Evolutionary conservation across 768 basidiomycete genomes (phyloP).

Genomic region (Serendipita sp.): DNA sequence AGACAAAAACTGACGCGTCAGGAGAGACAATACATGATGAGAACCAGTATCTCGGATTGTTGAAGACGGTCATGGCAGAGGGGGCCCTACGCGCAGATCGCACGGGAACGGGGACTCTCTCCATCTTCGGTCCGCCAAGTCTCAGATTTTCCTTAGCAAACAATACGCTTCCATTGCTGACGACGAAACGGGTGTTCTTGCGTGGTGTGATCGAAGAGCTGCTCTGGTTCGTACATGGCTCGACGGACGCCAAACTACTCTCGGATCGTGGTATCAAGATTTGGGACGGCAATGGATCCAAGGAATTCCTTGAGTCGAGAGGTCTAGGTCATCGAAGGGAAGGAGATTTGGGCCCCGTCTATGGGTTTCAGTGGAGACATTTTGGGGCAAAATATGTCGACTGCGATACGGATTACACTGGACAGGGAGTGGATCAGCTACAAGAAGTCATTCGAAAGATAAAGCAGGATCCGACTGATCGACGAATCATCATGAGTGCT

Average conservation of each 20-base stretch:
- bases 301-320: constrained; percentile 67
- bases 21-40: constrained; percentile 47
- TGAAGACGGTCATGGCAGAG: constrained; percentile 50
- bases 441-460: constrained; percentile 81
- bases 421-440: constrained; percentile 85
- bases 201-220: constrained; percentile 88
- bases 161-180: constrained; percentile 68
- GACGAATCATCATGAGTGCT: constrained; percentile 84
- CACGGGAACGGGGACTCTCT: constrained; percentile 86
- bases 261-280: constrained; percentile 78
- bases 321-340: constrained; percentile 73
- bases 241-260: constrained; percentile 59
- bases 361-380: constrained; percentile 94
- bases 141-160: constrained; percentile 76
- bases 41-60: constrained; percentile 73
- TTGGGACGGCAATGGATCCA: constrained; percentile 93
- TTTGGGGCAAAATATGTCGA: constrained; percentile 74
- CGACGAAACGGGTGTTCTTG: constrained; percentile 87
- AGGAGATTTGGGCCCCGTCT: constrained; percentile 92
- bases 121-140: constrained; percentile 79
- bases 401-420: constrained; percentile 58
- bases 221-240: constrained; percentile 81
- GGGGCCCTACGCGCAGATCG: constrained; percentile 77
- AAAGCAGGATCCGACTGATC: constrained; percentile 79
- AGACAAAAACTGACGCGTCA: neutral